These are phyloP conservation scores for Trichoderma afroharzianum DNA, from an alignment of 2,329 filamentous ascomycete species.

Conservation along the genomic window DNA sequence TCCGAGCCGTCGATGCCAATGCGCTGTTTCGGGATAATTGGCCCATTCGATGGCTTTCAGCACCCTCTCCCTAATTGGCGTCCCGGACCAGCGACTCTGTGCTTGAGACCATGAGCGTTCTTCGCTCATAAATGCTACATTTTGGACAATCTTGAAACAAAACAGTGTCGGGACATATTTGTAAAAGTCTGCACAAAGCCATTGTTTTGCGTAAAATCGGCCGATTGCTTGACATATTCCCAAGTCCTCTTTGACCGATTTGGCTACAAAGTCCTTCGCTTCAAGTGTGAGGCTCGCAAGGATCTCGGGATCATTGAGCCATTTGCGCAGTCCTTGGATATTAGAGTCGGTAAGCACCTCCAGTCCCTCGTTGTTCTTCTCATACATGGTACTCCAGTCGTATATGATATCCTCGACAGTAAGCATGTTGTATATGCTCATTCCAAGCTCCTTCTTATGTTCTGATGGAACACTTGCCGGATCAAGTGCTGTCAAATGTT, in stretches of 20 bases:
- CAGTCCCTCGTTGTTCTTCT: slow-evolving; percentile 40
- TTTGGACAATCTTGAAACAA: slow-evolving; percentile 43
- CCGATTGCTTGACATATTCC: slow-evolving; percentile 38
- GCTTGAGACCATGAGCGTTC: slow-evolving; percentile 37
- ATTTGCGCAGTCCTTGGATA: slow-evolving; percentile 34
- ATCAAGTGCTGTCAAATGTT: slow-evolving; percentile 37
- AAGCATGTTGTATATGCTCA: slow-evolving; percentile 35
- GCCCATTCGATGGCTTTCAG: slow-evolving; percentile 37
- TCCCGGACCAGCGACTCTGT: slow-evolving; percentile 35
- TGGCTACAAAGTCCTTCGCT: slow-evolving; percentile 31
- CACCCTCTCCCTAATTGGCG: slow-evolving; percentile 34
- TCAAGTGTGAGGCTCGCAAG: slow-evolving; percentile 28
- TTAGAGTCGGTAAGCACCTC: slow-evolving; percentile 40
- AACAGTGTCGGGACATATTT: slow-evolving; percentile 39
- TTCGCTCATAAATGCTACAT: slow-evolving; percentile 37
- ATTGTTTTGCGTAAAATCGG: slow-evolving; percentile 36
- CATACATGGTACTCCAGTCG: slow-evolving; percentile 40
- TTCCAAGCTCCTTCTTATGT: slow-evolving; percentile 34
- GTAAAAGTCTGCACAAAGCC: slow-evolving; percentile 34
- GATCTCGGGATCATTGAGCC: slow-evolving; percentile 35
- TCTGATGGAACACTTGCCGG: slow-evolving; percentile 23
- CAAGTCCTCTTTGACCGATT: slow-evolving; percentile 25
- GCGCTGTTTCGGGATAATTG: slow-evolving; percentile 31
- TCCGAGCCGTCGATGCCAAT: slow-evolving; percentile 39
- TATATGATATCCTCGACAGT: slow-evolving; percentile 35